Conservation (phyloP, 345 rosid species). For the Luvunga scandens region DNA sequence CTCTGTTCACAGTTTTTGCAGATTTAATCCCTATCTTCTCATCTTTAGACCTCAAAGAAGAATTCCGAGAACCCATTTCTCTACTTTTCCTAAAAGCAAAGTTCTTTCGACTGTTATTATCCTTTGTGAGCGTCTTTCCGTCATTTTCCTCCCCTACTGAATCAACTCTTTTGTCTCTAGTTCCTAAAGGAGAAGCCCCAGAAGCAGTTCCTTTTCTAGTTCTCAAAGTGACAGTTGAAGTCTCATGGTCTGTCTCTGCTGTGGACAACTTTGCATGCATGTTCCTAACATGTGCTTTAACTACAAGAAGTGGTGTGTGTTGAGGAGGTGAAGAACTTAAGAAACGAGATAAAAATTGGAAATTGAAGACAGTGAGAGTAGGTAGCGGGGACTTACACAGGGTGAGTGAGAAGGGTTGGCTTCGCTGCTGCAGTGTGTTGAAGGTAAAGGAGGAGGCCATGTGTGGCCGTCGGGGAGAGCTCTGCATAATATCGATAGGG, state of each 20-base stretch:
- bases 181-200: slow-evolving; percentile 25
- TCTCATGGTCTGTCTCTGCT: slow-evolving; percentile 17
- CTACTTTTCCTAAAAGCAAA: slow-evolving; percentile 10
- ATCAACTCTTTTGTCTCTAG: slow-evolving; percentile 17
- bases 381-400: slow-evolving; percentile 30
- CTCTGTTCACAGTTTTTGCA: slow-evolving; percentile 5
- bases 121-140: slow-evolving; percentile 17
- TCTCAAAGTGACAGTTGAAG: slow-evolving; percentile 11
- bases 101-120: slow-evolving; percentile 14
- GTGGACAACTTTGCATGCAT: slow-evolving; percentile 30
- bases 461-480: slow-evolving; percentile 44
- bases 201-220: slow-evolving; percentile 23
- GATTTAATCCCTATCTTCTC: neutral
- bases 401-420: slow-evolving; percentile 21
- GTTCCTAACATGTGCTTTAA: slow-evolving; percentile 16
- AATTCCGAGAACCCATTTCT: slow-evolving; percentile 22
- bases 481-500: slow-evolving; percentile 20
- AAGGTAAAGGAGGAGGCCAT: slow-evolving; percentile 49
- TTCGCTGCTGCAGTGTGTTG: slow-evolving; percentile 23
- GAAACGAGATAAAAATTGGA: slow-evolving; percentile 19
- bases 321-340: slow-evolving; percentile 23
- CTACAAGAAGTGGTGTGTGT: slow-evolving; percentile 10
- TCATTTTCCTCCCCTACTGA: slow-evolving; percentile 29
- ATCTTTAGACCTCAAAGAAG: slow-evolving; percentile 19
- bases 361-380: slow-evolving; percentile 22